Evolutionary conservation across 2,329 filamentous ascomycete species (phyloP).

Genomic region (Xylariaceae sp.): DNA sequence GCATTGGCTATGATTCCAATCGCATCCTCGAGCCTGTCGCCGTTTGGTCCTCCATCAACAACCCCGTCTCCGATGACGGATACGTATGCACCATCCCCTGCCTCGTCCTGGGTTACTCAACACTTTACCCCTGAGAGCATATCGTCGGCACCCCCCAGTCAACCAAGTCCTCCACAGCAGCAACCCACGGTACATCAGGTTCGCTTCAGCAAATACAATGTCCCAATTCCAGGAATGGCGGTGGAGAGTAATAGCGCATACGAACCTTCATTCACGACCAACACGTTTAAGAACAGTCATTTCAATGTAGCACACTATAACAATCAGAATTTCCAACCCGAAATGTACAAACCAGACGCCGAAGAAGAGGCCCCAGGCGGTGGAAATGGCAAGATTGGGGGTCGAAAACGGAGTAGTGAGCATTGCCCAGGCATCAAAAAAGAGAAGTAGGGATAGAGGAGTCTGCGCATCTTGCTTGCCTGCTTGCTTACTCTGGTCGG

Average conservation of each 20-base stretch:
- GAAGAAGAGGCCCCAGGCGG: constrained; percentile 44
- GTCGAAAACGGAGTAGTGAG: constrained; percentile 43
- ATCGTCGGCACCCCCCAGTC: constrained; percentile 37
- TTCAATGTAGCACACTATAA: constrained; percentile 72
- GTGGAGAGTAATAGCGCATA: constrained; percentile 48
- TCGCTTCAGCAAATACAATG: constrained; percentile 64
- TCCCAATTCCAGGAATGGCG: constrained; percentile 44
- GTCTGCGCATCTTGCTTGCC: constrained; percentile 29
- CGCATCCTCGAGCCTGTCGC: constrained; percentile 40
- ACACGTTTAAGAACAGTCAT: constrained; percentile 70
- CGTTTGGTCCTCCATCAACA: constrained; percentile 43
- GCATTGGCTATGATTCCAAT: constrained; percentile 56
- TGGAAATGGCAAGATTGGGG: constrained; percentile 32
- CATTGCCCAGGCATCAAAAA: constrained; percentile 42
- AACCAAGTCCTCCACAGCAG: constrained; percentile 42
- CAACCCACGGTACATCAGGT: constrained; percentile 45
- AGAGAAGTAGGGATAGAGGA: constrained; percentile 41
- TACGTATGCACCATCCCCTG: constrained; percentile 45
- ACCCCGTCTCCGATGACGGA: constrained; percentile 44
- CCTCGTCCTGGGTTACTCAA: constrained; percentile 48
- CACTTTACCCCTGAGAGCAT: constrained; percentile 42
- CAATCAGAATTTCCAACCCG: constrained; percentile 67
- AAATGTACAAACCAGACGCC: constrained; percentile 54
- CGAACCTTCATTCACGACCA: constrained; percentile 60
- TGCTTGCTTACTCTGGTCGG: constrained; percentile 32